Evolutionary conservation across 2,329 filamentous ascomycete genomes (phyloP).

Genomic region (Coniochaeta pulveracea): DNA sequence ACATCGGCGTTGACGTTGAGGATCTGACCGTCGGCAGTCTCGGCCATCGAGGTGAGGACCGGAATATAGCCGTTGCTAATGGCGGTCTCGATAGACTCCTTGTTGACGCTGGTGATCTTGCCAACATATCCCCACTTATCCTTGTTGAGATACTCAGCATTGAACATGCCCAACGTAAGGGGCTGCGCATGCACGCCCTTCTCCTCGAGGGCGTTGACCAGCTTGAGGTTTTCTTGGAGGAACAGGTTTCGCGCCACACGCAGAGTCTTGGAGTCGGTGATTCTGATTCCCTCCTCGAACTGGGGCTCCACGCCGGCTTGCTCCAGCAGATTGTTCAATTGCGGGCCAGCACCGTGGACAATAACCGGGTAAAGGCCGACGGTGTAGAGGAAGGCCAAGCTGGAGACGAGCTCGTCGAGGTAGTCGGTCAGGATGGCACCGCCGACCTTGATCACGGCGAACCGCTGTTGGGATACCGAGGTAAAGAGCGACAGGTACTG

Average conservation of each 20-base stretch:
- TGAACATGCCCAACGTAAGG: conserved; percentile 81
- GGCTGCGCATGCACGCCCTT: conserved; percentile 83
- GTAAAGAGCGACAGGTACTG: conserved; percentile 97
- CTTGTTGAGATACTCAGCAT: conserved; percentile 90
- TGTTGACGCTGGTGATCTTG: conserved; percentile 89
- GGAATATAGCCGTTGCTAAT: conserved; percentile 87
- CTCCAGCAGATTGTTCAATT: conserved; percentile 85
- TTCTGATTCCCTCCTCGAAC: conserved; percentile 91
- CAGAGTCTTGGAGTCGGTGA: conserved; percentile 92
- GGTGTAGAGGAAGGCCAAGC: conserved; percentile 84
- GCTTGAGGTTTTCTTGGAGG: conserved; percentile 86
- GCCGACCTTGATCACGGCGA: conserved; percentile 96
- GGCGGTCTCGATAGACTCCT: conserved; percentile 77
- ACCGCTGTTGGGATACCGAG: conserved; percentile 91
- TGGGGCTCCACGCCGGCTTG: conserved; percentile 87
- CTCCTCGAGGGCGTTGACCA: conserved; percentile 80
- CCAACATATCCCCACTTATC: conserved; percentile 93
- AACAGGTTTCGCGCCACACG: conserved; percentile 87
- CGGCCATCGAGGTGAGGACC: conserved; percentile 91
- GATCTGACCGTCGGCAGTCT: conserved; percentile 81
- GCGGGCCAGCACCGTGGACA: conserved; percentile 87
- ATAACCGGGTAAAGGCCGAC: conserved; percentile 92
- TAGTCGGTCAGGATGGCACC: conserved; percentile 93
- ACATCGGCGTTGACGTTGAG: conserved; percentile 98
- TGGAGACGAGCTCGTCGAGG: conserved; percentile 80